phyloP scores from a whole-genome alignment of 1,139 yeast species.

The Debaryomyces robertsiae region DNA sequence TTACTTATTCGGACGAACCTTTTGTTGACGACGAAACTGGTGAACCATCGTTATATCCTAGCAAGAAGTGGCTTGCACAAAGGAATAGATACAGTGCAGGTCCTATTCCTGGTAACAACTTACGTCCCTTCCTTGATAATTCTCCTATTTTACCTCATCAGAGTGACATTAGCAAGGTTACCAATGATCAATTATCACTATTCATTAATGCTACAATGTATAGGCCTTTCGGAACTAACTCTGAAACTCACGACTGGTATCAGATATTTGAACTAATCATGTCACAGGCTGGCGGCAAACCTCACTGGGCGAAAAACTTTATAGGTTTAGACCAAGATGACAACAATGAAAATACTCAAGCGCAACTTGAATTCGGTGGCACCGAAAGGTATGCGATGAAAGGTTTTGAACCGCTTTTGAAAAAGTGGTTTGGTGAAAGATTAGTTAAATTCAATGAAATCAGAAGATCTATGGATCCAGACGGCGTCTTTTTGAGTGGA shows the following conservation, averaged over 20 bases:
- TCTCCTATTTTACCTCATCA: slow-evolving; percentile 69
- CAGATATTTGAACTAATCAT: slow-evolving; percentile 77
- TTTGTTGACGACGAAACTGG: slow-evolving; percentile 47
- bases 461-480: slow-evolving; percentile 73
- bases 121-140: slow-evolving; percentile 79
- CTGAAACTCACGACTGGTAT: slow-evolving; percentile 82
- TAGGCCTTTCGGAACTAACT: slow-evolving; percentile 80
- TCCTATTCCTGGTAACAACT: slow-evolving; percentile 79
- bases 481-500: slow-evolving; percentile 78
- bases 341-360: slow-evolving; percentile 40
- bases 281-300: slow-evolving; percentile 82
- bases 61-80: slow-evolving; percentile 42
- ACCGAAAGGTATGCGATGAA: slow-evolving; percentile 72
- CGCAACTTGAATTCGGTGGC: slow-evolving; percentile 45
- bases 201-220: slow-evolving; percentile 95
- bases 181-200: slow-evolving; percentile 79
- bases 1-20: slow-evolving; percentile 54
- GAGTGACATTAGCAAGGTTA: slow-evolving; percentile 50
- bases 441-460: slow-evolving; percentile 59
- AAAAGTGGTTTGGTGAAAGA: slow-evolving; percentile 80
- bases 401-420: slow-evolving; percentile 71
- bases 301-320: slow-evolving; percentile 99
- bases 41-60: slow-evolving; percentile 45
- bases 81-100: slow-evolving; percentile 53
- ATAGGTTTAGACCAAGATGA: slow-evolving; percentile 59